Evolutionary conservation across 2,329 filamentous ascomycete genomes (phyloP).

Genomic region (Aspergillus sclerotialis): DNA sequence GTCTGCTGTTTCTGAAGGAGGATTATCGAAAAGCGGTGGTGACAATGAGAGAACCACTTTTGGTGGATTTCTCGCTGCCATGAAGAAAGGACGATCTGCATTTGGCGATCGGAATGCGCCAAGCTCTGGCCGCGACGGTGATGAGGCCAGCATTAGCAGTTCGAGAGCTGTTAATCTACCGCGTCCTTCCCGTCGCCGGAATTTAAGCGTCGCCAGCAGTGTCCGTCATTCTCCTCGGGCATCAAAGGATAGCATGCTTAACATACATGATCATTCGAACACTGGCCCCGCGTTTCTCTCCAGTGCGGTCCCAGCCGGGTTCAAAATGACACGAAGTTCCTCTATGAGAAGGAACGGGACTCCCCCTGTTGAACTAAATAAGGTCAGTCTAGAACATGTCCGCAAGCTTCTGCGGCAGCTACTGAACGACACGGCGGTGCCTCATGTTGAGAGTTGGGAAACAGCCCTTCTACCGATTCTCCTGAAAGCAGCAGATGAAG

Average conservation of each 20-base stretch:
- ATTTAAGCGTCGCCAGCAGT: slow-evolving; percentile 75
- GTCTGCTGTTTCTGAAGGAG: slow-evolving; percentile 60
- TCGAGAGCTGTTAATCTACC: slow-evolving; percentile 53
- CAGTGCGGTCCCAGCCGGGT: slow-evolving; percentile 30
- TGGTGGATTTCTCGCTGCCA: slow-evolving; percentile 62
- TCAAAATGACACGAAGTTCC: slow-evolving; percentile 65
- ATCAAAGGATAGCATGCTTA: slow-evolving; percentile 48
- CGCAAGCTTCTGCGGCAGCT: slow-evolving; percentile 77
- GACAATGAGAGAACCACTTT: slow-evolving; percentile 71
- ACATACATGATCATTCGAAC: slow-evolving; percentile 23
- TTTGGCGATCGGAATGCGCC: slow-evolving; percentile 68
- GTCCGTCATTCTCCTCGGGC: slow-evolving; percentile 64
- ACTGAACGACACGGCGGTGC: slow-evolving; percentile 66
- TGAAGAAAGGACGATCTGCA: slow-evolving; percentile 68
- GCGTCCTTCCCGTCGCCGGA: slow-evolving; percentile 64
- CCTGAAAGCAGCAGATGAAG: slow-evolving; percentile 84
- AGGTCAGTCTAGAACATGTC: slow-evolving; percentile 81
- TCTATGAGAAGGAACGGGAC: slow-evolving; percentile 70
- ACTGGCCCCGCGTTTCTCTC: slow-evolving; percentile 37
- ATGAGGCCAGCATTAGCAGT: slow-evolving; percentile 58
- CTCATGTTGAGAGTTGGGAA: slow-evolving; percentile 73
- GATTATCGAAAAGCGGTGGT: slow-evolving; percentile 54
- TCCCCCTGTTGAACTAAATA: slow-evolving; percentile 76
- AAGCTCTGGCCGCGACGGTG: slow-evolving; percentile 59
- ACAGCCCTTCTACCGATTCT: slow-evolving; percentile 85